Conservation (phyloP, 352 stramenopile genomes). For the Peronospora farinosa region DNA sequence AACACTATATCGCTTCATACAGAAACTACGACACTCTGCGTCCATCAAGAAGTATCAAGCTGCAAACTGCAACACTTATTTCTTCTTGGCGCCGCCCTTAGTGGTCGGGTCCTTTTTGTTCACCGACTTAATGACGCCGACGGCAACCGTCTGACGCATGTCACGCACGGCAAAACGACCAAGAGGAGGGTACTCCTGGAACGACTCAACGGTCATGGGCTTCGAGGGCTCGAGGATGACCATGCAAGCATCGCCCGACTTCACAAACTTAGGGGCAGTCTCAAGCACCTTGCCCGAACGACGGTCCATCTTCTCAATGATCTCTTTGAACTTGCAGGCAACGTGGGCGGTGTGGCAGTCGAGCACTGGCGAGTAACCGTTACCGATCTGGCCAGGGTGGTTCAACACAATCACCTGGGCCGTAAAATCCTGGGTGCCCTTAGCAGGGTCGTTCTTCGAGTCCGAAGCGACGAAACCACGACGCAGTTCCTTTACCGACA, state of each 20-base stretch:
- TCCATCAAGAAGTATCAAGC: conserved; percentile 21
- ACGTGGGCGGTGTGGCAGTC: conserved; percentile 97
- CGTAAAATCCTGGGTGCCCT: conserved; percentile 81
- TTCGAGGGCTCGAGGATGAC: conserved; percentile 92
- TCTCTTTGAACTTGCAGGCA: conserved; percentile 92
- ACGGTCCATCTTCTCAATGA: conserved; percentile 96
- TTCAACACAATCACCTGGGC: conserved; percentile 96
- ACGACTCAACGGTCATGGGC: conserved; percentile 93
- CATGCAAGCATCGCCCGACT: conserved; percentile 94
- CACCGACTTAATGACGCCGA: conserved; percentile 95
- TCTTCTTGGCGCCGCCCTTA: conserved; percentile 39
- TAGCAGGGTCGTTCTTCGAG: conserved; percentile 89
- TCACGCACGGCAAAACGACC: conserved; percentile 95
- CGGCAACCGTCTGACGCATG: conserved; percentile 94
- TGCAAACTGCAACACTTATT: conserved; percentile 26
- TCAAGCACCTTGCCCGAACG: conserved; percentile 93
- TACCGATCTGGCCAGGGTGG: conserved; percentile 88
- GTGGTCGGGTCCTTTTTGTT: conserved; percentile 62
- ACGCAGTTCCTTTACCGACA: conserved; percentile 91
- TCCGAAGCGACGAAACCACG: conserved; percentile 93
- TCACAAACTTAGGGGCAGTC: conserved; percentile 90
- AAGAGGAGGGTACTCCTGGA: conserved; percentile 94
- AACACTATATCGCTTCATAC: conserved; percentile 6
- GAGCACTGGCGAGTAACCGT: conserved; percentile 94
- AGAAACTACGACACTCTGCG: conserved; percentile 9